These are phyloP conservation scores for Podospora tetraspora DNA, from an alignment of 495 filamentous ascomycete species.

Conservation along the genomic window DNA sequence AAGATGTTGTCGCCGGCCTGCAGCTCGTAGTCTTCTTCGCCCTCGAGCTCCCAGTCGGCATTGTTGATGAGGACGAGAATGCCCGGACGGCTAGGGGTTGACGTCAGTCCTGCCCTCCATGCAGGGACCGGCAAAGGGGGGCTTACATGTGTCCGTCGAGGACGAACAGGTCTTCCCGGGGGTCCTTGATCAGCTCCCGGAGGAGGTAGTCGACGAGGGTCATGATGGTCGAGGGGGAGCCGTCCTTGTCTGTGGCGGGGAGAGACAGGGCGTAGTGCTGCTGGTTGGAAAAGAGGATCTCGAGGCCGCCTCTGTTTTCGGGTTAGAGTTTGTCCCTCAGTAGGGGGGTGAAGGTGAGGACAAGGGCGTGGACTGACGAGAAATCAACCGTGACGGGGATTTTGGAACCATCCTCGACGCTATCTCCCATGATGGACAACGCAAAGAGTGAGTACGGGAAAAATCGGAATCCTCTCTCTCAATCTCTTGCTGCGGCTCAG, in stretches of 20 bases:
- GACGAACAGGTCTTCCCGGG: constrained; percentile 83
- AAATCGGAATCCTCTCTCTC: neutral
- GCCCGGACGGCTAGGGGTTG: constrained; percentile 69
- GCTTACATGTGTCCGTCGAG: constrained; percentile 82
- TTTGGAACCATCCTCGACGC: constrained; percentile 5
- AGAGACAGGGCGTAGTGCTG: constrained; percentile 64
- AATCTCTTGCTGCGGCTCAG: neutral
- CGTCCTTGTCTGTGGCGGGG: constrained; percentile 55
- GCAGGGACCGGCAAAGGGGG: neutral
- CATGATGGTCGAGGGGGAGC: constrained; percentile 60
- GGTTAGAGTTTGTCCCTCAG: neutral
- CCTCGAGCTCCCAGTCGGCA: constrained; percentile 96
- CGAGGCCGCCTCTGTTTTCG: constrained; percentile 73
- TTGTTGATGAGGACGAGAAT: constrained; percentile 97
- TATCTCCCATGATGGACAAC: constrained; percentile 9
- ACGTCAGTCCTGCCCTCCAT: neutral
- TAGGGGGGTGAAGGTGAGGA: neutral
- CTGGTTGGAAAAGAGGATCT: constrained; percentile 85
- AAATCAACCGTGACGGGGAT: constrained; percentile 36
- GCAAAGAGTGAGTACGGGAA: too few relatives aligned
- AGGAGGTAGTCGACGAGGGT: constrained; percentile 78
- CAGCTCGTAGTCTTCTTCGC: constrained; percentile 82
- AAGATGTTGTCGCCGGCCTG: constrained; percentile 79
- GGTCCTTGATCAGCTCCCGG: constrained; percentile 76
- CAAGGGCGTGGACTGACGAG: constrained; percentile 22